Evolutionary conservation across 2,329 filamentous ascomycete genomes (phyloP).

Genomic region (Alternaria conjuncta): DNA sequence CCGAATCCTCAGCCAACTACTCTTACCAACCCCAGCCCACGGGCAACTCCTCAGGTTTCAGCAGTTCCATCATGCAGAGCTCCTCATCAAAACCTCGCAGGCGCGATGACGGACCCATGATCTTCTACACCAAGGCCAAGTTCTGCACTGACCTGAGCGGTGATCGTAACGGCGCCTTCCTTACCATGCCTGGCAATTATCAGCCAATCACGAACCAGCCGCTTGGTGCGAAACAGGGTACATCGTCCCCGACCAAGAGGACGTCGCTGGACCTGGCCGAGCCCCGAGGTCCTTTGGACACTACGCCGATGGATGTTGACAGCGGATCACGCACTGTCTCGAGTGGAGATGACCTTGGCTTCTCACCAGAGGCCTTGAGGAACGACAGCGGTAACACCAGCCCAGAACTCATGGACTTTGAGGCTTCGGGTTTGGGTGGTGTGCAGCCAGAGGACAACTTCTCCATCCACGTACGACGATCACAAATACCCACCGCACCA

Average conservation of each 20-base stretch:
- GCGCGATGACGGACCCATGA: constrained; percentile 74
- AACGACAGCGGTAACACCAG: constrained; percentile 32
- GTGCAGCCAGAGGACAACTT: constrained; percentile 65
- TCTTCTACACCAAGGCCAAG: constrained; percentile 80
- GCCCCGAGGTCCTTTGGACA: constrained; percentile 32
- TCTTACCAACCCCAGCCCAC: constrained; percentile 32
- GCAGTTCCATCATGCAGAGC: constrained; percentile 56
- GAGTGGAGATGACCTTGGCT: constrained; percentile 43
- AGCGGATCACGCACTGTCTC: constrained; percentile 40
- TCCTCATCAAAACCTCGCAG: constrained; percentile 57
- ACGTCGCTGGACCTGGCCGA: constrained; percentile 35
- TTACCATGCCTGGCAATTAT: constrained; percentile 34
- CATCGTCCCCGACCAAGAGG: neutral
- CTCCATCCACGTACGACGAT: constrained; percentile 57
- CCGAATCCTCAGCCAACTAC: constrained; percentile 38
- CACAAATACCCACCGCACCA: constrained; percentile 24
- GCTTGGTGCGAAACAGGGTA: constrained; percentile 29
- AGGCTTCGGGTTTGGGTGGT: constrained; percentile 64
- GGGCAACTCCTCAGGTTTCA: constrained; percentile 52
- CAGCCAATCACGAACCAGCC: constrained; percentile 40
- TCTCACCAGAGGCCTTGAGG: constrained; percentile 43
- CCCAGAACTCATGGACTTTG: constrained; percentile 47
- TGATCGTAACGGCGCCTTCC: constrained; percentile 53
- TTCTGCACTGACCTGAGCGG: constrained; percentile 84
- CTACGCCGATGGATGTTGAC: constrained; percentile 27